Conservation (phyloP, 306 rosid species). For the Vicia villosa region DNA sequence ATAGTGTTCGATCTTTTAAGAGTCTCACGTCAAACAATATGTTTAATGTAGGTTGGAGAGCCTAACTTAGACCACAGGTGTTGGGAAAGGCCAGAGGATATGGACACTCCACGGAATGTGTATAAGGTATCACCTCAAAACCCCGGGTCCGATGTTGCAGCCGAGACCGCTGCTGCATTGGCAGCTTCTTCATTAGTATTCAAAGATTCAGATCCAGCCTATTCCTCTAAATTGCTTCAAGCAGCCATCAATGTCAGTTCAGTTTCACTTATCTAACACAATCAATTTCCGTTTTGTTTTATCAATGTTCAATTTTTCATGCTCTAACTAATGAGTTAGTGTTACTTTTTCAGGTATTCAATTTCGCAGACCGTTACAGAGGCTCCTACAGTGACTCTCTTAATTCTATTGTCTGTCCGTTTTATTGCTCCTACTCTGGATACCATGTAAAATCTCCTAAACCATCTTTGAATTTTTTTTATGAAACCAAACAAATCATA, state of each 20-base stretch:
- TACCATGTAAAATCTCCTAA: slow-evolving; percentile 57
- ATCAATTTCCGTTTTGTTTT: slow-evolving; percentile 8
- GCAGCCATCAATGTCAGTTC: slow-evolving; percentile 56
- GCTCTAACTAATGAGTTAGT: neutral
- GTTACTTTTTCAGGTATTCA: slow-evolving; percentile 55
- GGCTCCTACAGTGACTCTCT: slow-evolving; percentile 86
- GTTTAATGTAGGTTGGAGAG: slow-evolving; percentile 66
- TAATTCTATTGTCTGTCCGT: slow-evolving; percentile 75
- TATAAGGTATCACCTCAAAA: slow-evolving; percentile 71
- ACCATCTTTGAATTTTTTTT: neutral
- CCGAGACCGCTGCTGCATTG: slow-evolving; percentile 86
- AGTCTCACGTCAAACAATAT: neutral
- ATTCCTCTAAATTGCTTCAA: slow-evolving; percentile 66
- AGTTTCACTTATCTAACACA: neutral
- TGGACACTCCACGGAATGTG: slow-evolving; percentile 79
- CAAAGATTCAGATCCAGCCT: slow-evolving; percentile 64
- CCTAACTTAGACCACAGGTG: slow-evolving; percentile 77
- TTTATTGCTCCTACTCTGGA: slow-evolving; percentile 92
- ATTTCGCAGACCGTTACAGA: slow-evolving; percentile 76
- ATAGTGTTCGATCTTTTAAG: too few species aligned
- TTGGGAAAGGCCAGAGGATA: slow-evolving; percentile 97
- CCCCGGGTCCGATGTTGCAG: slow-evolving; percentile 92
- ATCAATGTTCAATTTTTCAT: neutral
- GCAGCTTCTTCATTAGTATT: slow-evolving; percentile 90
- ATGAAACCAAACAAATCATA: neutral